Conservation (phyloP, 768 basidiomycete species). For the Saitozyma sp. region DNA sequence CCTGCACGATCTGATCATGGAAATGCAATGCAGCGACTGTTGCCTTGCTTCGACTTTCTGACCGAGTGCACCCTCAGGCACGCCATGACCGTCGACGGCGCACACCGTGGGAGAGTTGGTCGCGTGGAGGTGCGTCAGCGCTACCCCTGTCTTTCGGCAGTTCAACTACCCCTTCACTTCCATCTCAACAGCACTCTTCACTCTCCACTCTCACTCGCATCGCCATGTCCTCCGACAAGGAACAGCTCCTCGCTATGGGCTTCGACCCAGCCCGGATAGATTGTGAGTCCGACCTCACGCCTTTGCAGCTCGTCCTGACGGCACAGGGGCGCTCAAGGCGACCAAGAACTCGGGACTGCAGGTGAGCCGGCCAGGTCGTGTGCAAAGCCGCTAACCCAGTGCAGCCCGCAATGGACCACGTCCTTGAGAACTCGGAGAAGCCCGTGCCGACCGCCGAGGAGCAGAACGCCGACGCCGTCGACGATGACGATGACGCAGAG, state of each 20-base stretch:
- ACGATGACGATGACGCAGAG: slow-evolving; percentile 10
- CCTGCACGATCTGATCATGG: too few relatives aligned
- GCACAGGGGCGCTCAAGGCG: slow-evolving; percentile 80
- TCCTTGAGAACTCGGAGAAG: slow-evolving; percentile 75
- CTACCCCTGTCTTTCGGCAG: too few relatives aligned
- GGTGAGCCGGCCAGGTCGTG: slow-evolving; percentile 56
- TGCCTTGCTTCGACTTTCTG: too few relatives aligned
- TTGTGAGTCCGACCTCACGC: slow-evolving; percentile 61
- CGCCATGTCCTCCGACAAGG: slow-evolving; percentile 43
- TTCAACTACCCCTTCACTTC: not conserved
- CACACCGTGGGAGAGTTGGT: too few relatives aligned
- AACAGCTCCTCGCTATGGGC: slow-evolving; percentile 72
- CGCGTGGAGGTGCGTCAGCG: too few relatives aligned
- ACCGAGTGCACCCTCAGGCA: too few relatives aligned
- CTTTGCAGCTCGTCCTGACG: slow-evolving; percentile 9
- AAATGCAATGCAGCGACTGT: too few relatives aligned
- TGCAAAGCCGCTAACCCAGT: slow-evolving; percentile 9
- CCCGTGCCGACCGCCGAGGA: slow-evolving; percentile 61
- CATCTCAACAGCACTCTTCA: not conserved
- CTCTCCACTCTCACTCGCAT: too few relatives aligned
- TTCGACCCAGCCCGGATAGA: slow-evolving; percentile 81
- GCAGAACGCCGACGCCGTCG: slow-evolving; percentile 45
- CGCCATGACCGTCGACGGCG: too few relatives aligned
- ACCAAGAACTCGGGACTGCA: slow-evolving; percentile 82
- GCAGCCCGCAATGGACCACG: slow-evolving; percentile 68